These are phyloP conservation scores for Populus davidiana DNA, from an alignment of 345 rosid species.

Conservation along the genomic window DNA sequence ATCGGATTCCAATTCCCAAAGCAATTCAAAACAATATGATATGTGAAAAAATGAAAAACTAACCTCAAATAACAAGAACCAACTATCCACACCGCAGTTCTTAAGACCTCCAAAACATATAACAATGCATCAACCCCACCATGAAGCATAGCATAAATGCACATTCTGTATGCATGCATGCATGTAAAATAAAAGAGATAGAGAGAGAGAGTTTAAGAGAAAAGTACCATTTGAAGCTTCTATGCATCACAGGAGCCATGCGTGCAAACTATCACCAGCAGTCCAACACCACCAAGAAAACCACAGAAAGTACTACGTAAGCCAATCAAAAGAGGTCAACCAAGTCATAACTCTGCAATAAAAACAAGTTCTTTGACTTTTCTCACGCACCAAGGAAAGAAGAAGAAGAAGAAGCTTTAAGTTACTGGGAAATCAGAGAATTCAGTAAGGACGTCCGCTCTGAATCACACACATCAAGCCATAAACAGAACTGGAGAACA, in stretches of 20 bases:
- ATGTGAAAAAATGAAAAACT: neutral
- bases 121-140: neutral
- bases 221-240: conserved; percentile 36
- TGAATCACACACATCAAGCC: conserved; percentile 55
- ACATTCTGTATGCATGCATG: neutral
- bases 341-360: conserved; percentile 9
- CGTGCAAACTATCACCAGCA: neutral
- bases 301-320: conserved; percentile 9
- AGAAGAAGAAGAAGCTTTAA: neutral
- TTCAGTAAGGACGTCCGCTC: conserved; percentile 36
- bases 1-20: neutral
- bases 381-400: conserved; percentile 17
- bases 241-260: conserved; percentile 25
- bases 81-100: neutral
- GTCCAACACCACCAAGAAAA: conserved; percentile 1
- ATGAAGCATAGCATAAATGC: neutral
- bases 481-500: conserved; percentile 53
- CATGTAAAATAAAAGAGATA: neutral
- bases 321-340: conserved; percentile 25
- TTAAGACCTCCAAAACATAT: neutral
- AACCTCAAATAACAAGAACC: neutral
- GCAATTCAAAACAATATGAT: neutral
- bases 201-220: neutral
- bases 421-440: conserved; percentile 45
- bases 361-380: neutral